Evolutionary conservation across 2,329 filamentous ascomycete genomes (phyloP).

Genomic region (Arthrobotrys iridis): DNA sequence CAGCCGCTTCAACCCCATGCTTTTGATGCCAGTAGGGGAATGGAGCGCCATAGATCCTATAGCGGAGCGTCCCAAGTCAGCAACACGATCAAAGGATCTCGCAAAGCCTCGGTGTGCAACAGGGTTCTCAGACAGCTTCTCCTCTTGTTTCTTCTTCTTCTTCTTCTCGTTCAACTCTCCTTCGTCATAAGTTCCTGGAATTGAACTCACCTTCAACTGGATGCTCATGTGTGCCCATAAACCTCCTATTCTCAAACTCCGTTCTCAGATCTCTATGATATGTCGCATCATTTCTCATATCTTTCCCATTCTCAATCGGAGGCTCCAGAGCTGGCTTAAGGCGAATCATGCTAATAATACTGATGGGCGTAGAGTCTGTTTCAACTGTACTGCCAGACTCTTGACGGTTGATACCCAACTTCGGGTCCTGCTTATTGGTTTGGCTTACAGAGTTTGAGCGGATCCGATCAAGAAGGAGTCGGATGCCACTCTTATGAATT

Average conservation of each 20-base stretch:
- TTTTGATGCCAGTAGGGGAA: conserved; percentile 31
- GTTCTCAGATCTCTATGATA: conserved; percentile 20
- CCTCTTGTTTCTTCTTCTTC: not conserved
- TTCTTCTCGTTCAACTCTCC: not conserved
- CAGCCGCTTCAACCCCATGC: conserved; percentile 42
- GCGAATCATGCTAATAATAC: not conserved
- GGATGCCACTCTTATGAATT: not conserved
- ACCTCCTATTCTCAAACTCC: conserved; percentile 36
- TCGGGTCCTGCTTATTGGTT: not conserved
- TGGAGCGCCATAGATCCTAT: conserved; percentile 32
- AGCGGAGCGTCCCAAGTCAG: conserved; percentile 8
- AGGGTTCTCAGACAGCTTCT: not conserved
- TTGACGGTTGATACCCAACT: not conserved
- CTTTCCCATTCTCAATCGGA: conserved; percentile 21
- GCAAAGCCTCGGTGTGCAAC: too few relatives aligned
- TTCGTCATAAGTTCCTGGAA: not conserved
- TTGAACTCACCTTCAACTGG: conserved; percentile 40
- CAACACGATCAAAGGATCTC: conserved; percentile 48
- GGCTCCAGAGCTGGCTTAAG: not conserved
- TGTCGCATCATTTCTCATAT: conserved; percentile 33
- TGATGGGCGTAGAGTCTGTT: conserved; percentile 13
- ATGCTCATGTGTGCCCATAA: conserved; percentile 44
- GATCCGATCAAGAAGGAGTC: conserved; percentile 17
- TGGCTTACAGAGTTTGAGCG: not conserved
- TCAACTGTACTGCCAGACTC: not conserved